Conservation (phyloP, 2,329 filamentous ascomycete genomes). For the Emmonsia crescens region DNA sequence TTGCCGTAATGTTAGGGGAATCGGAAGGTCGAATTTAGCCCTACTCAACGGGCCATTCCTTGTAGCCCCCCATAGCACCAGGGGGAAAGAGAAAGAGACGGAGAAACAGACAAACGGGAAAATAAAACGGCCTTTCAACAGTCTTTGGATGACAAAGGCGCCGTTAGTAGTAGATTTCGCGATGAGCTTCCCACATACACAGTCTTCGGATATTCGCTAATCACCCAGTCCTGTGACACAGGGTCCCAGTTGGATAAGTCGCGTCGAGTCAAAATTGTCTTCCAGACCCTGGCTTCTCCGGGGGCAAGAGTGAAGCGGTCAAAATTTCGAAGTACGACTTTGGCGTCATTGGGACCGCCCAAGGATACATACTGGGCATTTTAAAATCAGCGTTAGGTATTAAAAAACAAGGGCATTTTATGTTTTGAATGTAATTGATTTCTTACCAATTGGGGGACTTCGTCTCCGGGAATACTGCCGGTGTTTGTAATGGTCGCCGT, state of each 20-base stretch:
- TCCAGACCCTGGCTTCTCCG: constrained; percentile 57
- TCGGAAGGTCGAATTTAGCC: too few relatives aligned
- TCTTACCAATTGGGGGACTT: constrained; percentile 42
- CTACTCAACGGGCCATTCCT: not conserved
- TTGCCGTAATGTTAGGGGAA: not conserved
- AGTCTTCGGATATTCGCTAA: constrained; percentile 46
- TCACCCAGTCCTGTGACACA: constrained; percentile 70
- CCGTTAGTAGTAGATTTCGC: constrained; percentile 43
- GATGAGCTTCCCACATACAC: constrained; percentile 51
- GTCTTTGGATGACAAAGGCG: constrained; percentile 20
- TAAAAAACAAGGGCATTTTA: not conserved
- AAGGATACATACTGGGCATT: constrained; percentile 55
- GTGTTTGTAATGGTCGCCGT: constrained; percentile 42
- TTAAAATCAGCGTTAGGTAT: not conserved
- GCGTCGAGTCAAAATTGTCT: constrained; percentile 58
- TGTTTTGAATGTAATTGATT: not conserved
- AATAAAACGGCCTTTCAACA: not conserved
- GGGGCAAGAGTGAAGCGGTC: constrained; percentile 63
- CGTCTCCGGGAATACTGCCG: constrained; percentile 38
- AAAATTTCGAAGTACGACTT: constrained; percentile 63
- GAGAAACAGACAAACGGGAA: not conserved
- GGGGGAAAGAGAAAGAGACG: not conserved
- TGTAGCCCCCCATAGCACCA: not conserved
- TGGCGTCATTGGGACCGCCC: constrained; percentile 62
- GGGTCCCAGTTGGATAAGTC: constrained; percentile 85